Evolutionary conservation across 805 yeast genomes (phyloP).

Genomic region (Ogataea sp.): DNA sequence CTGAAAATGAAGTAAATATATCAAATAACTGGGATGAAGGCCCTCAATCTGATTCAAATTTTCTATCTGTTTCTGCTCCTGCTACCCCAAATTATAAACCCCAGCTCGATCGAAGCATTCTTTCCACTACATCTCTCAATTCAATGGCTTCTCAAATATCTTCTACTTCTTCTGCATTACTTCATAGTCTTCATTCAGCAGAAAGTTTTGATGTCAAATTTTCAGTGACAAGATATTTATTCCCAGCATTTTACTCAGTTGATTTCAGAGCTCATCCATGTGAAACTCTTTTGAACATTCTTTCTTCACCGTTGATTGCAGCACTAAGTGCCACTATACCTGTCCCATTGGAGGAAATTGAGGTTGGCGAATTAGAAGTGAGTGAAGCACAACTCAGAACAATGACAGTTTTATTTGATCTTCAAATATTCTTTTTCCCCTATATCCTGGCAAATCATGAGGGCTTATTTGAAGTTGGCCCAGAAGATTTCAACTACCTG

Average conservation of each 20-base stretch:
- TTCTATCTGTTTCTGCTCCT: no score
- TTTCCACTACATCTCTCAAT: background rate
- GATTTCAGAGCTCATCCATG: conserved; percentile 6
- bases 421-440: conserved; percentile 21
- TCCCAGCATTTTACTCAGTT: conserved; percentile 2
- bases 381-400: background rate
- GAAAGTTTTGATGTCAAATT: background rate
- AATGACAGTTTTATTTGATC: conserved; percentile 16
- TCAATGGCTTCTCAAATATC: background rate
- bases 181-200: background rate
- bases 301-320: conserved; percentile 18
- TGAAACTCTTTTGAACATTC: conserved; percentile 16
- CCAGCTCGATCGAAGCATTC: no score
- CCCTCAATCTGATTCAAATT: no score
- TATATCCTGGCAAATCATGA: background rate
- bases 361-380: conserved; percentile 7
- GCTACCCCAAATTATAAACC: no score
- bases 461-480: background rate
- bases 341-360: conserved; percentile 11
- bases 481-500: no score
- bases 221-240: background rate
- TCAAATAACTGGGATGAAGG: no score
- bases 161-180: background rate
- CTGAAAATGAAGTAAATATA: background rate
- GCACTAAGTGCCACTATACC: conserved; percentile 20